phyloP scores from a whole-genome alignment of 2,329 filamentous ascomycete species.

The Fusarium sp. region DNA sequence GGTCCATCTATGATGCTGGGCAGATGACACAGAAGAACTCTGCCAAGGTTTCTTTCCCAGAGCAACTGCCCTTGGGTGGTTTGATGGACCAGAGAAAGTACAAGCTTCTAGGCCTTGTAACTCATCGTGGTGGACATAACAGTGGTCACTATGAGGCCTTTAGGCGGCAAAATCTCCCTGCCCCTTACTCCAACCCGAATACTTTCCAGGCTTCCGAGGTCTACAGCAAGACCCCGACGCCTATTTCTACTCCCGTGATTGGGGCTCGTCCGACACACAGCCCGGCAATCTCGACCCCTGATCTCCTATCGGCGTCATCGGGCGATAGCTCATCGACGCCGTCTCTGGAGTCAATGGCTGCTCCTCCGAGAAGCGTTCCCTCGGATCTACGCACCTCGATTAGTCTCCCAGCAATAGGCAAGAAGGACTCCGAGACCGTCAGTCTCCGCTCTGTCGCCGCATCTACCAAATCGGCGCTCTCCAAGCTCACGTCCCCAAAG shows the following conservation, averaged over 20 bases:
- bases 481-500: conserved; percentile 58
- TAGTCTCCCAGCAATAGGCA: conserved; percentile 45
- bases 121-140: conserved; percentile 94
- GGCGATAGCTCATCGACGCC: conserved; percentile 50
- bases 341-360: conserved; percentile 51
- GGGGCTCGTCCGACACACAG: conserved; percentile 54
- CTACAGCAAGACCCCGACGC: conserved; percentile 73
- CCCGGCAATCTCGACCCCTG: conserved; percentile 60
- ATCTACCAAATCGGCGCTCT: conserved; percentile 67
- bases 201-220: conserved; percentile 81
- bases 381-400: conserved; percentile 42
- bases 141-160: conserved; percentile 99
- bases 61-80: conserved; percentile 84
- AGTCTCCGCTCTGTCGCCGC: conserved; percentile 69
- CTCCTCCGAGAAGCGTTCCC: conserved; percentile 49
- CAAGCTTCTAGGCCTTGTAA: conserved; percentile 86
- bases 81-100: conserved; percentile 84
- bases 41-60: conserved; percentile 93
- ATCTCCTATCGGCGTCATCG: conserved; percentile 57
- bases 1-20: conserved; percentile 87
- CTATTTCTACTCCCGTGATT: conserved; percentile 61
- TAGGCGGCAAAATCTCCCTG: conserved; percentile 81
- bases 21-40: conserved; percentile 89
- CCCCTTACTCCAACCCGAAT: conserved; percentile 85
- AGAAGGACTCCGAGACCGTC: conserved; percentile 60